These are phyloP conservation scores for Aspergillus piperis DNA, from an alignment of 2,329 filamentous ascomycete species.

Conservation along the genomic window DNA sequence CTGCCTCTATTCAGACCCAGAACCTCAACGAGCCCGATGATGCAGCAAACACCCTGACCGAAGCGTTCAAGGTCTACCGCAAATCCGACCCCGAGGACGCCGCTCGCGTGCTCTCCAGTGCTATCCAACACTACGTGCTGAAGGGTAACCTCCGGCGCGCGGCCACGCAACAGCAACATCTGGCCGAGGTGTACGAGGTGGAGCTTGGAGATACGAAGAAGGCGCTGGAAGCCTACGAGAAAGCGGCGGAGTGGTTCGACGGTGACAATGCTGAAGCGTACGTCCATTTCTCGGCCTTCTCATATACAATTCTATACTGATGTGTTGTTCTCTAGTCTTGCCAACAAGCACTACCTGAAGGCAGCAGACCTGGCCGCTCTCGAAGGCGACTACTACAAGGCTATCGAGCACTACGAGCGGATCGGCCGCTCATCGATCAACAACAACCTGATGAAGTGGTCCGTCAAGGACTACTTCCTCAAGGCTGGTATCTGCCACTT, in stretches of 20 bases:
- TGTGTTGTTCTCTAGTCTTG: slow-evolving; percentile 57
- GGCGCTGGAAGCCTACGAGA: slow-evolving; percentile 80
- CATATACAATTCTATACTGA: background rate
- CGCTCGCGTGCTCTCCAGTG: slow-evolving; percentile 73
- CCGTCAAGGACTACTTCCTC: slow-evolving; percentile 92
- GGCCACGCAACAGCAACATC: slow-evolving; percentile 84
- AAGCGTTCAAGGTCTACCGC: slow-evolving; percentile 94
- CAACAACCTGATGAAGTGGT: slow-evolving; percentile 92
- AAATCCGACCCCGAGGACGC: slow-evolving; percentile 83
- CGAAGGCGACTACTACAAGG: slow-evolving; percentile 79
- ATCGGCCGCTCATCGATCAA: slow-evolving; percentile 76
- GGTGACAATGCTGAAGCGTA: slow-evolving; percentile 81
- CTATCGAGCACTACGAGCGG: slow-evolving; percentile 79
- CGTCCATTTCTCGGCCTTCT: slow-evolving; percentile 10
- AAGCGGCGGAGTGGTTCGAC: slow-evolving; percentile 86
- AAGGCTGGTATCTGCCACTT: slow-evolving; percentile 93
- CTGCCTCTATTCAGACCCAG: slow-evolving; percentile 75
- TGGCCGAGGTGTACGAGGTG: slow-evolving; percentile 82
- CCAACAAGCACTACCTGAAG: slow-evolving; percentile 93
- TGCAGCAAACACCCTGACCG: slow-evolving; percentile 80
- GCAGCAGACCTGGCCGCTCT: slow-evolving; percentile 84
- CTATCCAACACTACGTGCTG: slow-evolving; percentile 81
- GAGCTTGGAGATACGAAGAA: slow-evolving; percentile 76
- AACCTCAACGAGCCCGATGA: slow-evolving; percentile 91
- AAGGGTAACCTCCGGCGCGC: slow-evolving; percentile 91